Percentiles rank a stretch among this genome's conserved stretches.
Evolutionary conservation across 31 red algal genomes (phyloP).

Genomic region (Bonnemaisonia californica): DNA sequence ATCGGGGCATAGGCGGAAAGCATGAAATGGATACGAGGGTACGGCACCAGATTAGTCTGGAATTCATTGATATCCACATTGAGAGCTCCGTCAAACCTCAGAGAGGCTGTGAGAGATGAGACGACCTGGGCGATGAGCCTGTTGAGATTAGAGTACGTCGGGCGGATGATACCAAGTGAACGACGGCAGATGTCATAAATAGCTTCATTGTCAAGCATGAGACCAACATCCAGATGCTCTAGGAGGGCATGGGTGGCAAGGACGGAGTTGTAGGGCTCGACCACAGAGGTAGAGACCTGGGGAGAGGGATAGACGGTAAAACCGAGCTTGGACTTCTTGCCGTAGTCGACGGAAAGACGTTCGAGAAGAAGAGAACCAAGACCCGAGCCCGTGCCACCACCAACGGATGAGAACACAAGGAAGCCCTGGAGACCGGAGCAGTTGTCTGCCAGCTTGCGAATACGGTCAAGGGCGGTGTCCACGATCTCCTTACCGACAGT

Average conservation of each 20-base stretch:
- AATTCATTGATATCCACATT: conserved; percentile 99
- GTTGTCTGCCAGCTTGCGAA: conserved; percentile 98
- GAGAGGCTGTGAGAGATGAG: conserved; percentile 94
- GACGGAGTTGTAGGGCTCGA: conserved; percentile 99
- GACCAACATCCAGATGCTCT: conserved; percentile 96
- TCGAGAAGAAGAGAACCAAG: conserved; percentile 97
- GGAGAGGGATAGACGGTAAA: conserved; percentile 99
- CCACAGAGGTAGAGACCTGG: conserved; percentile 97
- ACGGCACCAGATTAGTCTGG: conserved; percentile 99
- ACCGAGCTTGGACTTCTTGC: conserved; percentile 97
- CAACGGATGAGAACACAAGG: conserved; percentile 96
- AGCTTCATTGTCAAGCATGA: conserved; percentile 98
- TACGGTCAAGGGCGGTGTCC: conserved; percentile 93
- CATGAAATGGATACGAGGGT: conserved; percentile 99
- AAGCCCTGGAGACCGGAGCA: conserved; percentile 98
- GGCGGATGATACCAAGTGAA: conserved; percentile 86
- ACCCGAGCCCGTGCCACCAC: conserved; percentile 98
- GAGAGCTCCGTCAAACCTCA: conserved; percentile 97
- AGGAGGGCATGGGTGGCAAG: conserved; percentile 97
- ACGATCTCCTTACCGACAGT: conserved; percentile 99
- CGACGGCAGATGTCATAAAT: conserved; percentile 99
- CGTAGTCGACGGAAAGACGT: conserved; percentile 97
- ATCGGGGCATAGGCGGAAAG: conserved; percentile 98
- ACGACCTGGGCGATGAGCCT: conserved; percentile 99
- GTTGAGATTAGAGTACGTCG: conserved; percentile 97